Percentiles rank a stretch among this genome's conserved stretches.
Evolutionary conservation across 768 basidiomycete species (phyloP).

Genomic region (Cystofilobasidium bisporidii): DNA sequence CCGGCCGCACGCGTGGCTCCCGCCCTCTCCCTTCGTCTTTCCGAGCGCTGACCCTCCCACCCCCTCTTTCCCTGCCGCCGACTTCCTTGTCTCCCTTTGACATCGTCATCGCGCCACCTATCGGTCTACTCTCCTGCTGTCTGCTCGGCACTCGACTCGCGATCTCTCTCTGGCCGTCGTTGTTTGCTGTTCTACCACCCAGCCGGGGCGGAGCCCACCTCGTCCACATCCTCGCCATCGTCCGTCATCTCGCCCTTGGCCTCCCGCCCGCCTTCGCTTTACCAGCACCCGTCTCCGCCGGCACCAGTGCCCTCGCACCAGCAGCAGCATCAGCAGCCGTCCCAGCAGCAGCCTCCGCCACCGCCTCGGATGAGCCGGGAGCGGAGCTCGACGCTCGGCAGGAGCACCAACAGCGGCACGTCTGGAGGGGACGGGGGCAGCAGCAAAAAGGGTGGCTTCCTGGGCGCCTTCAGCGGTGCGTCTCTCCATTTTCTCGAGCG

Average conservation of each 20-base stretch:
- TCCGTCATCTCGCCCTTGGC: neutral
- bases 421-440: conserved; percentile 6
- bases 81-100: neutral
- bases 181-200: neutral
- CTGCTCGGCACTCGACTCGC: neutral
- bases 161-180: neutral
- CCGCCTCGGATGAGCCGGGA: neutral
- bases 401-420: conserved; percentile 12
- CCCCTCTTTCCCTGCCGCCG: neutral
- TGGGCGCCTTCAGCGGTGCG: conserved; percentile 23
- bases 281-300: neutral
- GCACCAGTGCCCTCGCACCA: too few relatives aligned
- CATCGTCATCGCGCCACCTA: neutral
- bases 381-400: conserved; percentile 9
- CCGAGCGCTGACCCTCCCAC: neutral
- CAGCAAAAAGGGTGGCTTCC: conserved; percentile 21
- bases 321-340: conserved; percentile 7
- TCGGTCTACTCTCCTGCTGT: too few relatives aligned
- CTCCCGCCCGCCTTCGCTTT: neutral
- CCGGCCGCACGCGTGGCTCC: neutral
- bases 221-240: conserved; percentile 5
- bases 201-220: conserved; percentile 24
- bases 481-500: neutral
- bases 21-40: neutral
- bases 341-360: conserved; percentile 6